Conservation (phyloP, 2,329 filamentous ascomycete species). For the Botrytis deweyae region DNA sequence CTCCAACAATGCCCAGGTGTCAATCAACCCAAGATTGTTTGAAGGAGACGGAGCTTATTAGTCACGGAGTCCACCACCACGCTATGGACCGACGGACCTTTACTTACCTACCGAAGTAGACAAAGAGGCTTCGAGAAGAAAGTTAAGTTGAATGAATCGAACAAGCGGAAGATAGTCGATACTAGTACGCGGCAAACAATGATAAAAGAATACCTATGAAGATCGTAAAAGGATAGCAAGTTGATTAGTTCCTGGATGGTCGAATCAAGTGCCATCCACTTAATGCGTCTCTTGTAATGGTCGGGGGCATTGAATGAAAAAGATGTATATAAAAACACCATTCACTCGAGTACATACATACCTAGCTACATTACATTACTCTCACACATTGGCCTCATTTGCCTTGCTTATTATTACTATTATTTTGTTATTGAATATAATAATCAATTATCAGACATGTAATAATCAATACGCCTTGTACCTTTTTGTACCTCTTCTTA, state of each 20-base stretch:
- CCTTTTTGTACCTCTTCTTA: conserved; percentile 10
- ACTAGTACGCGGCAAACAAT: not conserved
- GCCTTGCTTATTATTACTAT: not conserved
- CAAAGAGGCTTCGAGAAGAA: not conserved
- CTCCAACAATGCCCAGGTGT: not conserved
- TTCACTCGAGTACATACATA: not conserved
- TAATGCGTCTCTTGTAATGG: not conserved
- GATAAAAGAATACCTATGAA: not conserved
- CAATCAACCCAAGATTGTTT: not conserved
- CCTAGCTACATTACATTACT: not conserved
- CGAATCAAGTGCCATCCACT: not conserved
- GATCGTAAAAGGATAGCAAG: no score
- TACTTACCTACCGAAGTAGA: not conserved
- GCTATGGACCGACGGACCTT: not conserved
- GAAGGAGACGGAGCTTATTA: not conserved
- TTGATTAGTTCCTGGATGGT: not conserved
- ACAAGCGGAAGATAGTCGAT: not conserved
- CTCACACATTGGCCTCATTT: not conserved
- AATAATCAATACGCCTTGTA: not conserved
- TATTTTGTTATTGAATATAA: not conserved
- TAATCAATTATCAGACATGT: not conserved
- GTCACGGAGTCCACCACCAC: not conserved
- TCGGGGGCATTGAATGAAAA: no score
- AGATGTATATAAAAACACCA: not conserved
- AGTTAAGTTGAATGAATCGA: not conserved